Evolutionary conservation across 495 filamentous ascomycete species (phyloP), one percentile per base, ranked within the genome.

Genomic region (Penicillium cataractarum): DNA sequence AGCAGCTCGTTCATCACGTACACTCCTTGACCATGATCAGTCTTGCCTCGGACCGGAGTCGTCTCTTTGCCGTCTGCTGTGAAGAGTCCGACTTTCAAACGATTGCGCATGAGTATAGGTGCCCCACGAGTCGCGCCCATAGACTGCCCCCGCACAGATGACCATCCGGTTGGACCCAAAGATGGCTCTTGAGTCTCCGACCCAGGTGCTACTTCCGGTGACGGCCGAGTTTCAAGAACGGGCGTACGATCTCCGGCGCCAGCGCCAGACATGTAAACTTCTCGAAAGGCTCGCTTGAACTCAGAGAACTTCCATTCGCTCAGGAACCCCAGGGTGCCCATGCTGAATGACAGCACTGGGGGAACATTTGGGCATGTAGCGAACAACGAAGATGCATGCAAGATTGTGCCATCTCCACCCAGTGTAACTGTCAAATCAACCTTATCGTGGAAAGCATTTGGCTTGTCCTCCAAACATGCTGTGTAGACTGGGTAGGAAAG

Each of bases 1-100:
- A 95, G 89, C 8, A 99, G 84, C 71, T 99, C 95, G 71, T 99
- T 99, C 78, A 98, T 91, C 52, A 95, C 95, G 71, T 96, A 93
- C 4, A 92, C 83, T 37, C 88, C 74, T 57, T 58, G 73, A 56
- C 35, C 77, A 54, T 32, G 70, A 62, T 60, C 78, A 61, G 60
- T 77, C 73, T 61, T 83, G 69, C 63, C 81, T 68, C 60, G 78
- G 75, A 82, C 37, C 69, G 80, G 17, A 2, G 68, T 72, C 6
- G 60, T 71, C 61, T 65, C 70, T 22, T 57, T 80, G 77, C 89
- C 88, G 27, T 85, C 78, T 2, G 79, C 75, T 57, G 89, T 83
- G 71, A 90, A 93, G 15, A 97, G 79, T 7, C 90, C 90, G 8
- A 97, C 92, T 54, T 90, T 90, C 37, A 98, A 80, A 12, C 95